Conservation (phyloP, 148 eudicot species). For the Arbutus unedo region DNA sequence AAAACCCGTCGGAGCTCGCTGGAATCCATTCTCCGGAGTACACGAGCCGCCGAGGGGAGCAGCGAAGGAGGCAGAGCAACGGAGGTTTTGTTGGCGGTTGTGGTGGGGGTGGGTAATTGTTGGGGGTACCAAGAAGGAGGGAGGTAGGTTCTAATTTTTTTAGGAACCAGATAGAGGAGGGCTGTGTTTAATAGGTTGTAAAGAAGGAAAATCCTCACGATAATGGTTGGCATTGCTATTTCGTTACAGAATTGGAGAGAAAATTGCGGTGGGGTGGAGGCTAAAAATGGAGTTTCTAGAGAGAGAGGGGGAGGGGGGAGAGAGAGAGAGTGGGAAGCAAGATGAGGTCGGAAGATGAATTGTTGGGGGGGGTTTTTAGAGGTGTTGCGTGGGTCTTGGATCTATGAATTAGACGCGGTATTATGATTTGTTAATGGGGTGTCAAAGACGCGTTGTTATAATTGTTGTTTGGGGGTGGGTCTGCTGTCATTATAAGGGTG, state of each 20-base stretch:
- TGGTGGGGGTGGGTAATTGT: neutral
- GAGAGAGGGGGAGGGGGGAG: neutral
- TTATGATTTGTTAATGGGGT: neutral
- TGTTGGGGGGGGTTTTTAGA: neutral
- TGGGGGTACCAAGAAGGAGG: constrained; percentile 25
- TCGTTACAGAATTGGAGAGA: constrained; percentile 11
- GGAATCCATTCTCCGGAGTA: constrained; percentile 20
- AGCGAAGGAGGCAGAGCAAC: neutral
- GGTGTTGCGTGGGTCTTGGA: too few species aligned
- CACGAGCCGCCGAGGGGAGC: constrained; percentile 38
- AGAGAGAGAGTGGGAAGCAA: neutral
- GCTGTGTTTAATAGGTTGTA: constrained; percentile 29
- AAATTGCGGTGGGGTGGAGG: too few species aligned
- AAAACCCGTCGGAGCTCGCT: too few species aligned
- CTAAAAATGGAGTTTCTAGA: too few species aligned
- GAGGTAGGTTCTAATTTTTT: constrained; percentile 26
- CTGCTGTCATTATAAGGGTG: neutral
- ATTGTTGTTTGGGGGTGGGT: neutral
- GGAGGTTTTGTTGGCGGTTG: neutral
- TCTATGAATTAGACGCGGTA: neutral
- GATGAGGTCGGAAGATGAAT: neutral
- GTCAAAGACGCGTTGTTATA: constrained; percentile 4
- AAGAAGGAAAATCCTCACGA: constrained; percentile 23
- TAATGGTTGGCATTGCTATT: constrained; percentile 32
- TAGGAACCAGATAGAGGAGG: constrained; percentile 32